These are phyloP conservation scores for Sarocladium kiliense DNA, from an alignment of 2,329 filamentous ascomycete genomes.

Conservation along the genomic window DNA sequence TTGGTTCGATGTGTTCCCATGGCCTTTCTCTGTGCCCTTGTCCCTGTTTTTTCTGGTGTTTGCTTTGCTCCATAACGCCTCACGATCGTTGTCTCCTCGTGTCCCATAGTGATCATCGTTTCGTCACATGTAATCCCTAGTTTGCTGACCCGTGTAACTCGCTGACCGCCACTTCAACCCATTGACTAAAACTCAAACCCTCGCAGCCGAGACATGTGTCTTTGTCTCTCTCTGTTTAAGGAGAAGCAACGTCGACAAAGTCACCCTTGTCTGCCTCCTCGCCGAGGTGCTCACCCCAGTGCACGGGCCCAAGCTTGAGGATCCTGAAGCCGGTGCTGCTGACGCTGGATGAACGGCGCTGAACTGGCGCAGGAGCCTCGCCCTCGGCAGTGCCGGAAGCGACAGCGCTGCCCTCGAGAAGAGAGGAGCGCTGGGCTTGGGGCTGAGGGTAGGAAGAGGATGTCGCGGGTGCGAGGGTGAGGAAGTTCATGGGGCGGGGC, in stretches of 20 bases:
- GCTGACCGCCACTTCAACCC: not conserved
- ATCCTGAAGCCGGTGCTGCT: constrained; percentile 40
- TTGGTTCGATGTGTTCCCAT: not conserved
- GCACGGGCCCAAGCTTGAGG: constrained; percentile 60
- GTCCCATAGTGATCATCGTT: not conserved
- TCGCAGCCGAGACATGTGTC: no score
- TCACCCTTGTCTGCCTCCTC: constrained; percentile 46
- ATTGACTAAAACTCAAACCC: no score
- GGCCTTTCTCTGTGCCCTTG: not conserved
- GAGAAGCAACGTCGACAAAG: constrained; percentile 44
- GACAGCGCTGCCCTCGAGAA: constrained; percentile 21
- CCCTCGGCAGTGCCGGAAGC: constrained; percentile 18
- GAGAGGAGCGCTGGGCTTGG: constrained; percentile 12
- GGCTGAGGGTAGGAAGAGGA: constrained; percentile 50
- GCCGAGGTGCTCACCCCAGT: constrained; percentile 56
- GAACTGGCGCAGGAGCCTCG: constrained; percentile 6
- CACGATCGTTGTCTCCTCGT: not conserved
- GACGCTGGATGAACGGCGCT: constrained; percentile 35
- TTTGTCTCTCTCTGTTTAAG: constrained; percentile 18
- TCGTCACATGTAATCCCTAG: not conserved
- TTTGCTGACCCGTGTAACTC: not conserved
- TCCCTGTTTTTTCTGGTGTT: not conserved
- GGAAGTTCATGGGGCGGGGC: constrained; percentile 33
- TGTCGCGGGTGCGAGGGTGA: constrained; percentile 53
- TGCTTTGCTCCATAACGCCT: not conserved